phyloP scores from a whole-genome alignment of 2,329 filamentous ascomycete genomes.

The Ambrosiella xylebori region DNA sequence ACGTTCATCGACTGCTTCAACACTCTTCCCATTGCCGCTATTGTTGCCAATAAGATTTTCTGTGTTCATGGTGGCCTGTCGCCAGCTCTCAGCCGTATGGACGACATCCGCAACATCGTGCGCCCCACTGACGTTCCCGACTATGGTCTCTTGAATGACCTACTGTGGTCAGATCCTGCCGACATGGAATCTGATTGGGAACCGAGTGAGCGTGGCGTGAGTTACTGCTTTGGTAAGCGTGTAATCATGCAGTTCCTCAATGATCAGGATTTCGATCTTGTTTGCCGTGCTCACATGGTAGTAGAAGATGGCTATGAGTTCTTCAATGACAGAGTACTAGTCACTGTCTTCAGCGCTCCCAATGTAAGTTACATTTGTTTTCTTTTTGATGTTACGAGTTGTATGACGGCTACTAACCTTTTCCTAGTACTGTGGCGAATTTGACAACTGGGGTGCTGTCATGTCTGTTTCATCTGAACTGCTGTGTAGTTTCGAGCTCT shows the following conservation, averaged over 20 bases:
- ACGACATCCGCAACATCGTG: slow-evolving; percentile 91
- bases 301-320: slow-evolving; percentile 99
- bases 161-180: slow-evolving; percentile 93
- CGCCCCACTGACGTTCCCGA: slow-evolving; percentile 94
- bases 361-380: slow-evolving; percentile 50
- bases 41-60: slow-evolving; percentile 93
- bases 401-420: slow-evolving; percentile 19
- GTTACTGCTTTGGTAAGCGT: slow-evolving; percentile 96
- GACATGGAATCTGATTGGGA: slow-evolving; percentile 99
- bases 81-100: slow-evolving; percentile 87
- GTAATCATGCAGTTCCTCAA: slow-evolving; percentile 94
- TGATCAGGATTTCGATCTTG: slow-evolving; percentile 89
- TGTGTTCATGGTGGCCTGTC: slow-evolving; percentile 92
- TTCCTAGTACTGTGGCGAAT: slow-evolving; percentile 82
- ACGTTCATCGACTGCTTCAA: slow-evolving; percentile 96
- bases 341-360: slow-evolving; percentile 93
- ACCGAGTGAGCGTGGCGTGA: slow-evolving; percentile 88
- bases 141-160: slow-evolving; percentile 84
- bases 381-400: not conserved
- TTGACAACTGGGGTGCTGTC: slow-evolving; percentile 97
- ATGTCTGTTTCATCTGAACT: slow-evolving; percentile 94
- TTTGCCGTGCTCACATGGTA: slow-evolving; percentile 97
- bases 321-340: slow-evolving; percentile 84
- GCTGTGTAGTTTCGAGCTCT: slow-evolving; percentile 88
- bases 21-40: slow-evolving; percentile 84